A percentile compares a stretch with the other conserved stretches of the same genome.
These are phyloP conservation scores for Chrysanthemum lavandulifolium DNA, from an alignment of 129 eudicot species.

Conservation along the genomic window DNA sequence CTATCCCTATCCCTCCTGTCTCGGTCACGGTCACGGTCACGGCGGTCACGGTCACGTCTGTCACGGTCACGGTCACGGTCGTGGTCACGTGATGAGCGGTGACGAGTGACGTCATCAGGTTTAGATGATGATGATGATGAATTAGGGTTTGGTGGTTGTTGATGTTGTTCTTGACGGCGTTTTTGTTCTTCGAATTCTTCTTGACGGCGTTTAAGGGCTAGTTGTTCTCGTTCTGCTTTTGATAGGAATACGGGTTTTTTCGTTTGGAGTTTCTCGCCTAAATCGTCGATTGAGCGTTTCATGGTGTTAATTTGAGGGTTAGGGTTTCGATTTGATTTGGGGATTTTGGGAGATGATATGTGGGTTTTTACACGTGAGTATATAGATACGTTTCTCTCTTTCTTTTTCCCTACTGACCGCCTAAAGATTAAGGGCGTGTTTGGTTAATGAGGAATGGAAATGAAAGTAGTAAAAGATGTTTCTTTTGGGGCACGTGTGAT, in stretches of 20 bases:
- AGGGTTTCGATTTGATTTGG: too few species aligned
- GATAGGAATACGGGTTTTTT: conserved; percentile 51
- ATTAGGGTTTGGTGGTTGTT: conserved; percentile 9
- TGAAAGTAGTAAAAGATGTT: too few species aligned
- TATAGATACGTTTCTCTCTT: too few species aligned
- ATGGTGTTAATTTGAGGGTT: conserved; percentile 4
- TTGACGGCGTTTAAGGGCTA: conserved; percentile 57
- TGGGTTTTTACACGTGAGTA: too few species aligned
- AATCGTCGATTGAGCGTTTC: conserved; percentile 37
- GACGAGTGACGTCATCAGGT: conserved; percentile 30
- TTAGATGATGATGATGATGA: conserved; percentile 34
- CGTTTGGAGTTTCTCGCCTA: conserved; percentile 31
- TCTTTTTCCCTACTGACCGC: too few species aligned
- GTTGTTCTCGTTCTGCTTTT: conserved; percentile 54
- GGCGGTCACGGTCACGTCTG: conserved; percentile 28
- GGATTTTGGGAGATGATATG: too few species aligned
- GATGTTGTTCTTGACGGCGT: conserved; percentile 24
- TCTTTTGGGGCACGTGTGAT: too few species aligned
- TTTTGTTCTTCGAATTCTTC: conserved; percentile 43
- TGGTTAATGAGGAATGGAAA: too few species aligned
- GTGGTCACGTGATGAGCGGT: conserved; percentile 32
- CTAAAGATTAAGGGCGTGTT: too few species aligned
- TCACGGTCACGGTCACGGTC: conserved; percentile 38
- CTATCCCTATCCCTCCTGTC: conserved; percentile 44
- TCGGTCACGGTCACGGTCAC: conserved; percentile 38